phyloP scores from a whole-genome alignment of 2,329 filamentous ascomycete species.

The Colletotrichum chlorophyti region DNA sequence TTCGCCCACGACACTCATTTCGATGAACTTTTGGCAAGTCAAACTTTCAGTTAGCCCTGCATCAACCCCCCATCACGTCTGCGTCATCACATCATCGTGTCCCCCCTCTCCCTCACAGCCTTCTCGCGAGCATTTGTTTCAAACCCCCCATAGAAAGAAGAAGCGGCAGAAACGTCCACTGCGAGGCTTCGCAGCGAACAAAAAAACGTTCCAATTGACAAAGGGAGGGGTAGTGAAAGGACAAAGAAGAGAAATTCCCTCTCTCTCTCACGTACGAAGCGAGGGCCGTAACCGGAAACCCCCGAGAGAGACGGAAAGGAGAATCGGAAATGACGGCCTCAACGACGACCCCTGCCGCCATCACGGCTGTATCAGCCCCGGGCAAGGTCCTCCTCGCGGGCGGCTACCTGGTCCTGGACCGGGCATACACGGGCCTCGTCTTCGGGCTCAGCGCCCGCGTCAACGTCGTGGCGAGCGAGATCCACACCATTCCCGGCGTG shows the following conservation, averaged over 20 bases:
- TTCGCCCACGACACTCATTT: slow-evolving; percentile 5
- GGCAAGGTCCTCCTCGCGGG: slow-evolving; percentile 96
- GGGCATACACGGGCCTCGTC: slow-evolving; percentile 79
- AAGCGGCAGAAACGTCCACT: too few species aligned
- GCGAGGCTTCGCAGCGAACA: too few species aligned
- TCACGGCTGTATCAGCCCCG: slow-evolving; percentile 80
- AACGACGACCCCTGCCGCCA: slow-evolving; percentile 42
- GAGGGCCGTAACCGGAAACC: neutral
- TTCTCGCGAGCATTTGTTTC: neutral
- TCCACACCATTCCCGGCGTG: slow-evolving; percentile 64
- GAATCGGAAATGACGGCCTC: slow-evolving; percentile 12
- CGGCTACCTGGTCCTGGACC: slow-evolving; percentile 93
- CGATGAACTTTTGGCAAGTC: neutral
- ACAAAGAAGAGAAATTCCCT: neutral
- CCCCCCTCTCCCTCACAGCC: neutral
- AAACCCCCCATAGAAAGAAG: too few species aligned
- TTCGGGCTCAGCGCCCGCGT: slow-evolving; percentile 73
- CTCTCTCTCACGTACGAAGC: too few species aligned
- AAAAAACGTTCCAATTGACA: neutral
- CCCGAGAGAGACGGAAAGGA: neutral
- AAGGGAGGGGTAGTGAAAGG: neutral
- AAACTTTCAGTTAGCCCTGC: slow-evolving; percentile 19
- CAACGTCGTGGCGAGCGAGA: slow-evolving; percentile 66
- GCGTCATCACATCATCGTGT: slow-evolving; percentile 16
- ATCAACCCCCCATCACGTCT: slow-evolving; percentile 18